phyloP scores from a whole-genome alignment of 1,139 yeast genomes.

The Kluyveromyces marxianus region DNA sequence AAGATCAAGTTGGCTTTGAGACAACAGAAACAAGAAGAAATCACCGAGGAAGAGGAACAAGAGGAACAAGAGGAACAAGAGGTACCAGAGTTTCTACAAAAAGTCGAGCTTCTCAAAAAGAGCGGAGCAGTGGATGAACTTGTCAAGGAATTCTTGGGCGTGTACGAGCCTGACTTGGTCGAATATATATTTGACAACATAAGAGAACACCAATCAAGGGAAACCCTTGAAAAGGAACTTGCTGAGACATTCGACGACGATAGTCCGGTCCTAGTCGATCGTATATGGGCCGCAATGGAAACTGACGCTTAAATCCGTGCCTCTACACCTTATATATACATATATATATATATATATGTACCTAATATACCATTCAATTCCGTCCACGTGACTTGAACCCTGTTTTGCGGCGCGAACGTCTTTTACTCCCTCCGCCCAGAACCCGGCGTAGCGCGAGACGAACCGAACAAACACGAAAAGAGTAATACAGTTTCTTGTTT shows the following conservation, averaged over 20 bases:
- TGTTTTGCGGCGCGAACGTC: no score
- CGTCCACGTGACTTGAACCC: no score
- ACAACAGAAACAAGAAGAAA: constrained; percentile 13
- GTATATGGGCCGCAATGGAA: constrained; percentile 19
- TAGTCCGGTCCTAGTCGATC: constrained; percentile 22
- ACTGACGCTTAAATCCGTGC: background rate
- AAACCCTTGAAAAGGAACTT: constrained; percentile 21
- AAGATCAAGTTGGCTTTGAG: constrained; percentile 21
- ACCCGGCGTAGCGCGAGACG: no score
- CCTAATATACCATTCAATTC: background rate
- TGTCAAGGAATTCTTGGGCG: constrained; percentile 28
- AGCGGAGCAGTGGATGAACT: constrained; percentile 23
- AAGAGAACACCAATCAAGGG: constrained; percentile 18
- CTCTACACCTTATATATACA: background rate
- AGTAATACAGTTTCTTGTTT: no score
- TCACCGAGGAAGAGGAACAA: constrained; percentile 6
- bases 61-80: constrained; percentile 14
- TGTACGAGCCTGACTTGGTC: constrained; percentile 28
- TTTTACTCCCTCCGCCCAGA: no score
- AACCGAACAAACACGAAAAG: no score
- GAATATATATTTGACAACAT: constrained; percentile 27
- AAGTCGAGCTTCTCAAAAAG: constrained; percentile 15
- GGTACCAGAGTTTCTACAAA: constrained; percentile 1
- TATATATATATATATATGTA: background rate
- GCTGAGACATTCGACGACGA: constrained; percentile 30